Percentiles rank a stretch among this genome's conserved stretches.
phyloP scores from a whole-genome alignment of 176 grass and related monocot species.

The Chloris gayana region DNA sequence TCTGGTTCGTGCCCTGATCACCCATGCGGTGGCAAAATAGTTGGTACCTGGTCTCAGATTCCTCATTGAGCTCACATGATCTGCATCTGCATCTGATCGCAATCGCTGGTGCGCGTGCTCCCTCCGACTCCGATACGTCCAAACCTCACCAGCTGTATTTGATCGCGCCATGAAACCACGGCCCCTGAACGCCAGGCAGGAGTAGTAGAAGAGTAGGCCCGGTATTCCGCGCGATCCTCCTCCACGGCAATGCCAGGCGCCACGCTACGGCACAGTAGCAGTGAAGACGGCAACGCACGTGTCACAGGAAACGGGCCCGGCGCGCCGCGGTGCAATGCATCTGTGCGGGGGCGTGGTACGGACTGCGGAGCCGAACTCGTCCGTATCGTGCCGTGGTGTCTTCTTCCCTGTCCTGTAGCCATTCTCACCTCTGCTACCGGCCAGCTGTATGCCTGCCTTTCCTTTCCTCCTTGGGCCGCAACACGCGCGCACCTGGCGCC shows the following conservation, averaged over 20 bases:
- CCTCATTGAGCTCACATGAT: conserved; percentile 35
- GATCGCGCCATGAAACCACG: conserved; percentile 31
- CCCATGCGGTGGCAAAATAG: background rate
- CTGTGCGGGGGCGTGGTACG: conserved; percentile 30
- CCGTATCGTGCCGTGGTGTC: conserved; percentile 45
- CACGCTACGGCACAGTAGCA: background rate
- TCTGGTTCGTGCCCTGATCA: background rate
- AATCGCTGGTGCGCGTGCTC: conserved; percentile 12
- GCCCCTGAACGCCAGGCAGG: background rate
- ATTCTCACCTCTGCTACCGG: conserved; percentile 22
- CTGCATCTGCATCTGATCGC: conserved; percentile 26
- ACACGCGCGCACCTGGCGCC: conserved; percentile 29
- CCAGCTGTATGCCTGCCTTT: conserved; percentile 42
- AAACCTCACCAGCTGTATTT: conserved; percentile 47
- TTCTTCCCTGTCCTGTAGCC: conserved; percentile 28
- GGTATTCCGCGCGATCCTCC: conserved; percentile 21
- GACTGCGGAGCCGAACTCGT: background rate
- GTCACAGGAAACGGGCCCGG: conserved; percentile 17
- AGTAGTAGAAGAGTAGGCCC: background rate
- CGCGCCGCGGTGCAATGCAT: conserved; percentile 31
- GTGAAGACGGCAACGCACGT: conserved; percentile 30
- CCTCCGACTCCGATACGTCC: conserved; percentile 41
- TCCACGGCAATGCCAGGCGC: background rate
- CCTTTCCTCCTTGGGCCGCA: background rate
- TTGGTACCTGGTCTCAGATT: background rate